Evolutionary conservation across 192 early-diverging fungal species (phyloP), one percentile per base, ranked within the genome.

Genomic region (Entomortierella chlamydospora): DNA sequence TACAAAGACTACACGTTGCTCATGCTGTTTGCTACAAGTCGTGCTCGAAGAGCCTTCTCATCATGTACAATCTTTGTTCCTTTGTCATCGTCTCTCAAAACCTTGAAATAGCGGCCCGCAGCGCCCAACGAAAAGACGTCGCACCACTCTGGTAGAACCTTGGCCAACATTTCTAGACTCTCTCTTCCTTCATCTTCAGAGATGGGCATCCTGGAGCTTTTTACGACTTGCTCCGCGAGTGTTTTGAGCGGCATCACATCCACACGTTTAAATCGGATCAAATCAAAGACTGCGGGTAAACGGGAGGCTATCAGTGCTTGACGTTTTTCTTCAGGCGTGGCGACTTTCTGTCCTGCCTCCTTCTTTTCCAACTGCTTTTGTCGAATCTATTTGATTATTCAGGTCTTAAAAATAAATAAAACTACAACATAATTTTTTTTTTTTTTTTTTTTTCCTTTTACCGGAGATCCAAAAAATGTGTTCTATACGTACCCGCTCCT

Each of bases 221-320:
- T 70, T 11, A 79, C 76, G 12, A 79, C 57, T 26, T 60, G 58
- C 23, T 54, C 68, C 13, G 60, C 57, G 50, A 79, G 41, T 8
- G 56, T 25, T 34, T 62, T 62, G 59, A 68, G 20, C 20, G 66
- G n/a, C 1, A 47, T 62, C 37, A 77, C 73, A 9, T 77, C 73
- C 29, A 77, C 59, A 22, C 73, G 64, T 60, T 77, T 77, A 50
- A 79, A 79, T 5, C 62, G 68, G 31, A 79, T 70, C 43, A 79
- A 15, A 61, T 79, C 68, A 66, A 79, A 79, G 37, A 79, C 68
- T 10, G 47, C 23, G 0, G 68, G 76, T 42, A 79, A 34, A 2
- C 76, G 54, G 0, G 67, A 65, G 22, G 62, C 45, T 31, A 61
- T 68, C 51, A 70, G 31, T 2, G 42, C 42, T 11, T 64, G 60